phyloP scores from a whole-genome alignment of 1,284 basidiomycete genomes.

The Ceratobasidium sp. region DNA sequence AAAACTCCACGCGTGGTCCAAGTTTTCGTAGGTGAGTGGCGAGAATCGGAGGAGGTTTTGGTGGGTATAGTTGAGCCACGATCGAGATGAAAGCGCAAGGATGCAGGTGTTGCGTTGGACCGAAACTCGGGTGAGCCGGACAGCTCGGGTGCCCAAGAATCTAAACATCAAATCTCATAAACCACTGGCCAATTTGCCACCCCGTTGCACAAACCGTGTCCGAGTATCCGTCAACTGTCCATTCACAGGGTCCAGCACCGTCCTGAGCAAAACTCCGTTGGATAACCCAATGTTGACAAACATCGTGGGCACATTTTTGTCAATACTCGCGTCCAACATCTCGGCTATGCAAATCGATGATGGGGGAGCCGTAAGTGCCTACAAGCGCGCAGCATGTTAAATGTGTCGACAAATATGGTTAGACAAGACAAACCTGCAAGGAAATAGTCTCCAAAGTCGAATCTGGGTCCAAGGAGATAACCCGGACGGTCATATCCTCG shows the following conservation, averaged over 20 bases:
- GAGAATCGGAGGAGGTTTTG: constrained; percentile 97
- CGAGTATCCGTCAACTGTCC: constrained; percentile 96
- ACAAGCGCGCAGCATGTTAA: constrained; percentile 20
- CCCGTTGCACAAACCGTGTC: constrained; percentile 68
- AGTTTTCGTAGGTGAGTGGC: constrained; percentile 92
- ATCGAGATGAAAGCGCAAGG: constrained; percentile 90
- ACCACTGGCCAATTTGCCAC: background rate
- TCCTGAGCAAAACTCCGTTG: constrained; percentile 94
- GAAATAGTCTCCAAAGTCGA: constrained; percentile 94
- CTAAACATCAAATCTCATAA: constrained; percentile 52
- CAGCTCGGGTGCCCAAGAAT: constrained; percentile 93
- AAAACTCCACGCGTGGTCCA: constrained; percentile 97
- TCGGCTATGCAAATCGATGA: constrained; percentile 97
- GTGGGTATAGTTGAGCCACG: constrained; percentile 97
- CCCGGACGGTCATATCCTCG: constrained; percentile 97
- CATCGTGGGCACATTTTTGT: constrained; percentile 92
- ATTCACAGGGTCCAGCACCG: constrained; percentile 93
- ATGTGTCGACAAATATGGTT: background rate
- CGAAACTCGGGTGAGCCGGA: constrained; percentile 85
- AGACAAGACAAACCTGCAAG: constrained; percentile 63
- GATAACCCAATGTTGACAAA: constrained; percentile 98
- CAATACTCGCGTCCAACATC: constrained; percentile 95
- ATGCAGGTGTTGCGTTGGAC: constrained; percentile 90
- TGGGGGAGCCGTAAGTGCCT: constrained; percentile 92
- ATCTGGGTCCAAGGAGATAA: constrained; percentile 96